Evolutionary conservation across 768 basidiomycete genomes (phyloP), one percentile per base, ranked within the genome.

Genomic region (Lactarius quietus): DNA sequence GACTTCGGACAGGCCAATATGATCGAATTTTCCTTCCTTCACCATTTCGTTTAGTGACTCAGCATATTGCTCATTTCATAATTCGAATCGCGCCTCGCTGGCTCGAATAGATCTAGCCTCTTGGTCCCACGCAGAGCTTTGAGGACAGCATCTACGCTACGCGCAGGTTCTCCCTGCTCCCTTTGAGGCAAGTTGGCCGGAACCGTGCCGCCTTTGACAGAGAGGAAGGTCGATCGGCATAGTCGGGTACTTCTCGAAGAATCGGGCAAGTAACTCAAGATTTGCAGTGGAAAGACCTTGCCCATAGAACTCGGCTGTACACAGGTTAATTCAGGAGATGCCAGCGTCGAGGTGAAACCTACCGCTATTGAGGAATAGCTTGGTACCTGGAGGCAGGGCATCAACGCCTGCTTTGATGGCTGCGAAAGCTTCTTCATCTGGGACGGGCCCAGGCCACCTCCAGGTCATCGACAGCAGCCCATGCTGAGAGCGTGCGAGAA

Each of bases 401-500:
- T 80, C 76, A 58, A 83, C 69, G 3, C 79, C 80, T 10, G 80
- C 80, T 71, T 83, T 84, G 76, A 90, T 87, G 6, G 84, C 78
- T 39, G 81, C 83, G 66, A 90, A 88, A 18, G 82, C 83, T 43
- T 84, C 78, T 64, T 85, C 85, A 64, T 89, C 86, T 1, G 83
- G 75, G 41, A 80, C 74, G 10, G 79, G 77, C 20, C 70, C 73
- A n/a, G 80, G 75, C 20, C 33, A 33, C 33, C 69, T 80, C 85
- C 79, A 83, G 76, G 84, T 87, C 79, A 86, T 82, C 71, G 80
- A 75, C 84, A 86, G 83, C 57, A 86, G 74, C 0, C 86, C 85
- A 38, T 69, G 70, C 83, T 80, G 75, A 77, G 51, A 29, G 36
- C 7, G 12, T n/a, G 20, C 29, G 12, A 54, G 56, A 33, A 33